Evolutionary conservation across 345 rosid species (phyloP), one percentile per base, ranked within the genome.

Genomic region (Populus euphratica): DNA sequence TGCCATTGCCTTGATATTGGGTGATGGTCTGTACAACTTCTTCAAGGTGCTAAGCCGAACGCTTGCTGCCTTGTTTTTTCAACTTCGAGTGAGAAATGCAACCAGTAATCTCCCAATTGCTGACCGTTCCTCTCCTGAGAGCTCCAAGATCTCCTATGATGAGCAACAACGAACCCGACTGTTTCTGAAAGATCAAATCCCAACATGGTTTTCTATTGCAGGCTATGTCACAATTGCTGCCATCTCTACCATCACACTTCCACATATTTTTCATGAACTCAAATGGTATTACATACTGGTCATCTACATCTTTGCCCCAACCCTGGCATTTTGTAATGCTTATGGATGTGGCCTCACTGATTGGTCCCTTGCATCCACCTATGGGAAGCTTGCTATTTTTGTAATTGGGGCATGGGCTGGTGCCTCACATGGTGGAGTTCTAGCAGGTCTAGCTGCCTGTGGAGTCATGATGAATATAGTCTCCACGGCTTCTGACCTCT

Each of bases 401-500:
- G 21, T 54, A 43, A 71, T 83, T 12, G 83, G 81, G 3, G 79
- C 86, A 2, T 80, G 82, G 86, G 82, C 79, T 2, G 81, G 83
- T 5, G 64, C 62, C 74, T 52, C 76, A 8, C 72, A 83, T 5
- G 83, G 83, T 9, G 81, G 79, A 25, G 72, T 65, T 18, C 35
- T 83, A 18, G 85, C 85, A 1, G 70, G 81, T 18, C 73, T 83
- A 10, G 83, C 33, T 0, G 83, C 81, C 4, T 83, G 86, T 35
- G 86, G 86, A 12, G 81, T 83, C 6, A 83, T 80, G 76, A 83
- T 79, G 80, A 79, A 77, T 64, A 76, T 83, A 20, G 83, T 83
- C 23, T 50, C 86, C 54, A 76, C 77, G 2, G 82, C 82, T n/a
- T 83, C 82, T 0, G 81, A 78, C 64, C 72, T 76, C 18, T 76